A percentile compares a stretch with the other conserved stretches of the same genome.
Conservation (phyloP, 495 filamentous ascomycete species). For the Daldinia loculata region DNA sequence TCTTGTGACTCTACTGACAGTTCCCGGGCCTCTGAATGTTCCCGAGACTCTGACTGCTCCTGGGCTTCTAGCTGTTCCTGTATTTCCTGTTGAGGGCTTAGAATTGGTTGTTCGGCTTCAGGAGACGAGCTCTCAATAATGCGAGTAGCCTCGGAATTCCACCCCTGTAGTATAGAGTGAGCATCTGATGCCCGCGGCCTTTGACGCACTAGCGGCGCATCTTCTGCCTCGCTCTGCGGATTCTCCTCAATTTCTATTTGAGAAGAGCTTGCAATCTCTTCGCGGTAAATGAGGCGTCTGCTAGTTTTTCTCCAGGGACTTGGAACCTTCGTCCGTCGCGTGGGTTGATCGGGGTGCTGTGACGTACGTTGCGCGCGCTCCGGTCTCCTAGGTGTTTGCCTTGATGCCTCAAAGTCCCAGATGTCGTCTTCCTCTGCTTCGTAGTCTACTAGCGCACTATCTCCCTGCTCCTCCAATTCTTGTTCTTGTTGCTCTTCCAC, state of each 20-base stretch:
- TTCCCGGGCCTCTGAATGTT: neutral
- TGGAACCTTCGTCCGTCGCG: slow-evolving; percentile 53
- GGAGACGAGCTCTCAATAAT: slow-evolving; percentile 7
- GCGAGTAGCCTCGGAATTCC: slow-evolving; percentile 1
- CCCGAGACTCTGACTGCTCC: slow-evolving; percentile 1
- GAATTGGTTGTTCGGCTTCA: slow-evolving; percentile 8
- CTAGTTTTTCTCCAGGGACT: slow-evolving; percentile 55
- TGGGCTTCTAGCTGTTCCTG: neutral
- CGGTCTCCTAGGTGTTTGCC: slow-evolving; percentile 46
- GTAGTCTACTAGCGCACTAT: slow-evolving; percentile 8
- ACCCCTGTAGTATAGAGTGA: slow-evolving; percentile 19
- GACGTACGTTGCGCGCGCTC: slow-evolving; percentile 38
- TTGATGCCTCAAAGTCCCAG: slow-evolving; percentile 57
- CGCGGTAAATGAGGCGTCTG: slow-evolving; percentile 44
- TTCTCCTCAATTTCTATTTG: slow-evolving; percentile 50
- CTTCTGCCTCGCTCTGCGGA: slow-evolving; percentile 41
- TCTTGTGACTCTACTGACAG: neutral
- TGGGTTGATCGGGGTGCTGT: slow-evolving; percentile 31
- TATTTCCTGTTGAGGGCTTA: neutral
- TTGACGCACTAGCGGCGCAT: slow-evolving; percentile 11
- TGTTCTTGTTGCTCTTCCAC: slow-evolving; percentile 21
- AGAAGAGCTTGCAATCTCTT: slow-evolving; percentile 46
- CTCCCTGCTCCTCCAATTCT: slow-evolving; percentile 13
- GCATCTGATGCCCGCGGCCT: slow-evolving; percentile 21
- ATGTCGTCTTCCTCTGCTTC: slow-evolving; percentile 56